Base-by-base conservation (phyloP, 2,329 filamentous ascomycete species). In the Teratosphaeria epicoccoides region DNA sequence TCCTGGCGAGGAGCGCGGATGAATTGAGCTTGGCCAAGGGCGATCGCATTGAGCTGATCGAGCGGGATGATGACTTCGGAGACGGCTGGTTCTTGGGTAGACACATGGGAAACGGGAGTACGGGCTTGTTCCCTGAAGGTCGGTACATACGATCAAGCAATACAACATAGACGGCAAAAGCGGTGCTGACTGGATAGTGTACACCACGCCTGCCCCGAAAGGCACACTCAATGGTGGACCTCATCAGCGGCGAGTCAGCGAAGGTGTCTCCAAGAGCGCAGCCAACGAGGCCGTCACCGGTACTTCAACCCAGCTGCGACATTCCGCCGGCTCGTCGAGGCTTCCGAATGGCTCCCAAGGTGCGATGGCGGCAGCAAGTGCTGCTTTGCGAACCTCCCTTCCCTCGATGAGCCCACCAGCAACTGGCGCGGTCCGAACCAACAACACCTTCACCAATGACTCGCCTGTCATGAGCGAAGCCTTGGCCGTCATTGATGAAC, bases 401-500 rank as follows among this genome's bases (percentile, higher is more conserved):
- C 54, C 59, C 10, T 47, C 50, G 22, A 58, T 59, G 10, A 43
- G 58, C 14, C 52, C 59, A 12, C 46, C 54, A 11, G 24, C 56
- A 10, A 47, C 49, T 4, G 47, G 43, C 28, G 23, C 43, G 6
- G 17, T 55, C 17, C 50, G 46, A 33, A 46, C 43, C 10, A 26
- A 49, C 11, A n/a, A 40, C 14, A 44, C 50, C 23, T 59, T 63
- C 51, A 58, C 56, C 26, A 57, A 55, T 10, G 62, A 63, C 54
- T 67, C 63, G n/a, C 85, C 87, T 10, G 90, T 96, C 47, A 85
- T 97, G 75, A 89, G 90, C 66, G 90, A 97, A 68, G 96, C 91
- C 0, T 73, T 97, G 49, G 95, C 89, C 63, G 91, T 97, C 53
- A 97, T 97, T 62, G 85, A 97, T 67, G 91, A 97, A 70, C 91